phyloP scores from a whole-genome alignment of 129 eudicot genomes.

The Tagetes erecta region DNA sequence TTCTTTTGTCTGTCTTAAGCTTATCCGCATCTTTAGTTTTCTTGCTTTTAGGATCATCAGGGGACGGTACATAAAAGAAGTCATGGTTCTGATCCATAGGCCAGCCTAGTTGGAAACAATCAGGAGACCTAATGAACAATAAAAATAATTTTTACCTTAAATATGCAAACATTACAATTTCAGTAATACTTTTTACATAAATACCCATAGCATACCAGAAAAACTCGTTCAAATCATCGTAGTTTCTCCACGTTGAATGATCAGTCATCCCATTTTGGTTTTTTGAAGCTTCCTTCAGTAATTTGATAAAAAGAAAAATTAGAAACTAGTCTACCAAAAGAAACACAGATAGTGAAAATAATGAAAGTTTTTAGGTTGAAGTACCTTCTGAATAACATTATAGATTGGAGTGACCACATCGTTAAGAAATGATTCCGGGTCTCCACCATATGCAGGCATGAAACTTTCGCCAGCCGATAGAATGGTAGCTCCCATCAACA shows the following conservation, averaged over 20 bases:
- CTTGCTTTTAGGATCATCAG: slow-evolving; percentile 40
- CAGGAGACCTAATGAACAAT: slow-evolving; percentile 65
- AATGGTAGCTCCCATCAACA: slow-evolving; percentile 77
- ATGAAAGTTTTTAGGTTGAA: background rate
- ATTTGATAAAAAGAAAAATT: slow-evolving; percentile 24
- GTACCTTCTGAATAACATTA: slow-evolving; percentile 72
- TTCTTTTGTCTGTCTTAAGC: slow-evolving; percentile 31
- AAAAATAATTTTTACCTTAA: slow-evolving; percentile 15
- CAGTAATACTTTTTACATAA: slow-evolving; percentile 8
- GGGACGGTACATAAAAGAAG: slow-evolving; percentile 62
- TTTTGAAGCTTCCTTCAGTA: slow-evolving; percentile 91
- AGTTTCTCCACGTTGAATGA: slow-evolving; percentile 97
- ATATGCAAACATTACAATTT: background rate
- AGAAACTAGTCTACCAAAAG: slow-evolving; percentile 26
- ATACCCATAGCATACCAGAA: slow-evolving; percentile 56
- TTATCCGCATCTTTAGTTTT: slow-evolving; percentile 27
- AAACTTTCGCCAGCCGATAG: slow-evolving; percentile 63
- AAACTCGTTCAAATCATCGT: slow-evolving; percentile 89
- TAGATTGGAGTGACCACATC: slow-evolving; percentile 74
- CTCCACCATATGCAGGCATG: slow-evolving; percentile 81
- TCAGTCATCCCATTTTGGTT: slow-evolving; percentile 82
- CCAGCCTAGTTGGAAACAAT: slow-evolving; percentile 91
- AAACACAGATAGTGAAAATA: background rate
- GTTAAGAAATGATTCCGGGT: slow-evolving; percentile 63
- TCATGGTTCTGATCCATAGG: slow-evolving; percentile 87